Base-by-base conservation (phyloP, 2,329 filamentous ascomycete species). In the Exophiala sp. region DNA sequence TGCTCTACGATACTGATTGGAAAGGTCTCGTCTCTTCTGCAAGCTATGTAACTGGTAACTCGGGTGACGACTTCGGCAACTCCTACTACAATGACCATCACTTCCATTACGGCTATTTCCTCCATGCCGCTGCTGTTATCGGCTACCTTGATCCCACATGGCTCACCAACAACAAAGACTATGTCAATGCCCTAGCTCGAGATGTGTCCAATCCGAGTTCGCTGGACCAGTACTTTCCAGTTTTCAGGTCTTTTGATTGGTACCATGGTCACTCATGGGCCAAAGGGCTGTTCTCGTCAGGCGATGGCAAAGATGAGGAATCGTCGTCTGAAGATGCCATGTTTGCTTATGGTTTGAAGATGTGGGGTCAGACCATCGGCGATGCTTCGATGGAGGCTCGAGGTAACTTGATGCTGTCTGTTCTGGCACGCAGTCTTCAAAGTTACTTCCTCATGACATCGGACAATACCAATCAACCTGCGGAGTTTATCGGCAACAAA, bases 211-310 rank as follows among this genome's bases (percentile, higher is more conserved):
- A 96, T 70, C 85, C 91, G 0, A 85, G 82, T 62, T 66, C 77
- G 2, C 68, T 79, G 14, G 91, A 96, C 67, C 76, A 78, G 24
- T 83, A 83, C 63, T 97, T 95, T 70, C 91, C 92, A 0, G 85
- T 89, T 62, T 91, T 81, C 57, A 83, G 94, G 45, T 83, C 78
- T 52, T 97, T 96, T 66, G 94, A 97, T 71, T 96, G 90, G 89
- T 97, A 86, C 69, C 85, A 95, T 65, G 94, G 92, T 1, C 94
- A 97, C 76, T 91, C 87, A 54, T 96, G 92, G 90, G 92, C 92
- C 2, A 90, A 79, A 65, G 76, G 74, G 1, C 67, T 81, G 1
- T 78, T 75, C 57, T 75, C 76, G 40, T 80, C 78, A 14, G 75
- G 72, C 5, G 79, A 82, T 49, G 78, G 78, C 6, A 79, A 78